phyloP scores from a whole-genome alignment of 805 yeast genomes.

The Diddensiella transvaalensis region DNA sequence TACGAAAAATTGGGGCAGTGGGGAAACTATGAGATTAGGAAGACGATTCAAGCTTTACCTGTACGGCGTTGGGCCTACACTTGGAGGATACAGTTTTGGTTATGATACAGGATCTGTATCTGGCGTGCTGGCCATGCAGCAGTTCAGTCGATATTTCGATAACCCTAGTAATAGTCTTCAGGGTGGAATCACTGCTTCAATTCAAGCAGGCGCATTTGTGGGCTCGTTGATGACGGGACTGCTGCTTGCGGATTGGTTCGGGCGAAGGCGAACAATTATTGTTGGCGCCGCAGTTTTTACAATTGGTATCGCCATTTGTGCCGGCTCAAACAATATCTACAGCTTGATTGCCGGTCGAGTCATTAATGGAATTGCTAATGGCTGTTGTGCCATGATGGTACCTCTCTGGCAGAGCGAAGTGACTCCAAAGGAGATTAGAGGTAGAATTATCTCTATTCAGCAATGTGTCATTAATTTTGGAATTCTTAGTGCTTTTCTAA shows the following conservation, averaged over 20 bases:
- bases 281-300: conserved; percentile 53
- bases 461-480: conserved; percentile 64
- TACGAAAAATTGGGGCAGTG: no score
- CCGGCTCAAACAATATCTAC: conserved; percentile 45
- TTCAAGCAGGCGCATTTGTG: conserved; percentile 59
- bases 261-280: conserved; percentile 61
- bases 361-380: conserved; percentile 69
- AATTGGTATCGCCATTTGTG: conserved; percentile 61
- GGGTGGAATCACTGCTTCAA: conserved; percentile 62
- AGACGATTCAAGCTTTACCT: conserved; percentile 14
- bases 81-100: conserved; percentile 40
- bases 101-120: conserved; percentile 67
- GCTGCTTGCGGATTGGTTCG: conserved; percentile 54
- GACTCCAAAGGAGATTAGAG: conserved; percentile 62
- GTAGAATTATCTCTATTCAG: conserved; percentile 61
- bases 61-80: conserved; percentile 19
- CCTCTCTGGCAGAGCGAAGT: conserved; percentile 80
- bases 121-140: conserved; percentile 57
- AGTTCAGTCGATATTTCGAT: conserved; percentile 46
- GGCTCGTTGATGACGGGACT: conserved; percentile 43
- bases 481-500: conserved; percentile 71
- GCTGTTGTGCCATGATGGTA: conserved; percentile 68
- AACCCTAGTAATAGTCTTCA: conserved; percentile 47
- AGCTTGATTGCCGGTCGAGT: conserved; percentile 73
- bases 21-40: conserved; percentile 1